Percentiles rank a stretch among this genome's conserved stretches.
Evolutionary conservation across 2,329 filamentous ascomycete species (phyloP).

Genomic region (Scedosporium aurantiacum): DNA sequence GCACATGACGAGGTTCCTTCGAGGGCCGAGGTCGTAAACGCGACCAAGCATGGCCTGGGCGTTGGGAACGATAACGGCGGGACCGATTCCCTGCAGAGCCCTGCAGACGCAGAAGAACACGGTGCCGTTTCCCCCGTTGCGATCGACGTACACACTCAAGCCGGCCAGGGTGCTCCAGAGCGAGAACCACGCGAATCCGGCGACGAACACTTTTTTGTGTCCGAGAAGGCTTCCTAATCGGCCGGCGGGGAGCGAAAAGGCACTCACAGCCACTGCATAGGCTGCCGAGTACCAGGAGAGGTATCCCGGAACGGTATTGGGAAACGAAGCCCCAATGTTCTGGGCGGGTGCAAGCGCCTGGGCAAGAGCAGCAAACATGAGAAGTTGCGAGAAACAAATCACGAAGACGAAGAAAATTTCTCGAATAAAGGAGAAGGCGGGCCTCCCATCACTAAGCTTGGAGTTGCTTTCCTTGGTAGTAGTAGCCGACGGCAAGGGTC

Average conservation of each 20-base stretch:
- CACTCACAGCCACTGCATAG: constrained; percentile 43
- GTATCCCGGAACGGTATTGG: constrained; percentile 27
- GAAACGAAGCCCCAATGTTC: constrained; percentile 21
- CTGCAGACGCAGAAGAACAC: constrained; percentile 29
- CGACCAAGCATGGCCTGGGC: constrained; percentile 50
- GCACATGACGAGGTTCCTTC: constrained; percentile 50
- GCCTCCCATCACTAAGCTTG: neutral
- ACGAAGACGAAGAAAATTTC: constrained; percentile 10
- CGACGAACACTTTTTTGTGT: constrained; percentile 41
- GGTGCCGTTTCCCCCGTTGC: constrained; percentile 28
- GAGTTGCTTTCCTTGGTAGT: neutral
- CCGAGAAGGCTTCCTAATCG: constrained; percentile 48
- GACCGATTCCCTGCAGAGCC: constrained; percentile 49
- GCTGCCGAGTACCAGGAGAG: constrained; percentile 47
- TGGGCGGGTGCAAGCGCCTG: constrained; percentile 9
- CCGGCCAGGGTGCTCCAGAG: constrained; percentile 41
- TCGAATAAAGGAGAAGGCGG: constrained; percentile 8
- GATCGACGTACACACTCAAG: constrained; percentile 19
- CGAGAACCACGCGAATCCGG: constrained; percentile 43
- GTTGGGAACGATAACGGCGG: constrained; percentile 53
- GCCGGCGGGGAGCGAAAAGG: constrained; percentile 46
- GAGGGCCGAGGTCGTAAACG: constrained; percentile 42
- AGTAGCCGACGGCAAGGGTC: neutral
- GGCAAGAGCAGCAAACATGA: constrained; percentile 8
- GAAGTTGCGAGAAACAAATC: constrained; percentile 8